These are phyloP conservation scores for Thalassiosira hispida DNA, from an alignment of 352 stramenopile genomes.

Conservation along the genomic window DNA sequence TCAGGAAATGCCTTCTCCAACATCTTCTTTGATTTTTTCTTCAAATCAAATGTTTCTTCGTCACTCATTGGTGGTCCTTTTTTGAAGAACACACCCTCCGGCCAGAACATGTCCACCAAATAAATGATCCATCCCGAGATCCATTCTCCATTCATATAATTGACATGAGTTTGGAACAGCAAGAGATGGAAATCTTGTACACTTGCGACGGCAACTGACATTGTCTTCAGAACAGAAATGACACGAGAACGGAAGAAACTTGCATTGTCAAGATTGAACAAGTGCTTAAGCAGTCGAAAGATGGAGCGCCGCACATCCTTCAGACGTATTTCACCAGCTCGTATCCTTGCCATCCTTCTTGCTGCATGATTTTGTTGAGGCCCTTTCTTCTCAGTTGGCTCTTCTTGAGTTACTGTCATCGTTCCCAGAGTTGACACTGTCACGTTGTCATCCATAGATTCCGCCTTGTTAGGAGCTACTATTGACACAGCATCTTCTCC, in stretches of 20 bases:
- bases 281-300: conserved; percentile 76
- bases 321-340: conserved; percentile 76
- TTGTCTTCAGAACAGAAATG: conserved; percentile 81
- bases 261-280: conserved; percentile 85
- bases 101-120: conserved; percentile 79
- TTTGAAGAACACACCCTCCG: conserved; percentile 78
- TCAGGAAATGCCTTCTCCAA: conserved; percentile 78
- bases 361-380: conserved; percentile 44
- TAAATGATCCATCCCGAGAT: conserved; percentile 71
- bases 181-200: conserved; percentile 76
- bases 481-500: conserved; percentile 7
- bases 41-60: conserved; percentile 60
- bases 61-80: conserved; percentile 52
- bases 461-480: conserved; percentile 17
- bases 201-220: conserved; percentile 80
- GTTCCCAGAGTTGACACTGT: conserved; percentile 21
- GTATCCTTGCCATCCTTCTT: conserved; percentile 61
- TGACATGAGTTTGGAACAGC: conserved; percentile 74
- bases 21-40: conserved; percentile 60
- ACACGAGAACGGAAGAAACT: conserved; percentile 82
- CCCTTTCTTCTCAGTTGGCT: conserved; percentile 18
- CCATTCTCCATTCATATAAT: conserved; percentile 76
- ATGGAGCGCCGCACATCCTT: conserved; percentile 73
- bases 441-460: conserved; percentile 30
- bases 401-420: conserved; percentile 21